Evolutionary conservation across 2,329 filamentous ascomycete species (phyloP).

Genomic region (Cordyceps pruinosa): DNA sequence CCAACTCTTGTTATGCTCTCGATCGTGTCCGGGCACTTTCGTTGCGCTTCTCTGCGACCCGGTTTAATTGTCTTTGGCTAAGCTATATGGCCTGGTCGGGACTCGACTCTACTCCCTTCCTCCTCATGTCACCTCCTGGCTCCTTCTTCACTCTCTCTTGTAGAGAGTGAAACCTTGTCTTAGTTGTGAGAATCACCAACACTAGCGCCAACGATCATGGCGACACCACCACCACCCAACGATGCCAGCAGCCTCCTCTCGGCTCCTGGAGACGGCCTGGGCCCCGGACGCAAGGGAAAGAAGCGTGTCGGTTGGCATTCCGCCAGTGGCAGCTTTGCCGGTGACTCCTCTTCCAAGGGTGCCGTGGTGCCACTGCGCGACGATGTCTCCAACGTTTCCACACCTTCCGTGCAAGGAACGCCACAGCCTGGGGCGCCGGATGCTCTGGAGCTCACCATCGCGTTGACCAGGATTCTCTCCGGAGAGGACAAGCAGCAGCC

Average conservation of each 20-base stretch:
- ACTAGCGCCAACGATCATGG: slow-evolving; percentile 11
- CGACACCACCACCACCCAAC: not conserved
- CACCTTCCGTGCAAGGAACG: slow-evolving; percentile 17
- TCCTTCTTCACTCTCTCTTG: not conserved
- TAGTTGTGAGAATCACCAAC: slow-evolving; percentile 6
- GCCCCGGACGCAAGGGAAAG: slow-evolving; percentile 29
- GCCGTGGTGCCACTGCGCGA: slow-evolving; percentile 9
- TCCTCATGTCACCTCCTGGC: not conserved
- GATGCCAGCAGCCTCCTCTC: slow-evolving; percentile 3
- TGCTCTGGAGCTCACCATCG: slow-evolving; percentile 31
- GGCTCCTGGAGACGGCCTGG: slow-evolving; percentile 23
- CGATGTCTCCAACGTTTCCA: slow-evolving; percentile 17
- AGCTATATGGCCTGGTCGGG: not conserved
- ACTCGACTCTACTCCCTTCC: not conserved
- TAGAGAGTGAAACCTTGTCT: slow-evolving; percentile 10
- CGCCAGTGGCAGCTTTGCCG: slow-evolving; percentile 21
- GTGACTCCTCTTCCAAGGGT: slow-evolving; percentile 14
- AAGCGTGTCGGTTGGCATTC: slow-evolving; percentile 34
- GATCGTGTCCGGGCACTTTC: not conserved
- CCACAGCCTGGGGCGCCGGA: slow-evolving; percentile 30
- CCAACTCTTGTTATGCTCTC: not conserved
- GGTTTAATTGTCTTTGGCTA: slow-evolving; percentile 11
- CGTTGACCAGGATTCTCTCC: slow-evolving; percentile 32
- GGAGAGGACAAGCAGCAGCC: slow-evolving; percentile 21
- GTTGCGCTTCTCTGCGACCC: slow-evolving; percentile 7